Evolutionary conservation across 176 grass and related monocot species (phyloP).

Genomic region (Pontederia crassipes): DNA sequence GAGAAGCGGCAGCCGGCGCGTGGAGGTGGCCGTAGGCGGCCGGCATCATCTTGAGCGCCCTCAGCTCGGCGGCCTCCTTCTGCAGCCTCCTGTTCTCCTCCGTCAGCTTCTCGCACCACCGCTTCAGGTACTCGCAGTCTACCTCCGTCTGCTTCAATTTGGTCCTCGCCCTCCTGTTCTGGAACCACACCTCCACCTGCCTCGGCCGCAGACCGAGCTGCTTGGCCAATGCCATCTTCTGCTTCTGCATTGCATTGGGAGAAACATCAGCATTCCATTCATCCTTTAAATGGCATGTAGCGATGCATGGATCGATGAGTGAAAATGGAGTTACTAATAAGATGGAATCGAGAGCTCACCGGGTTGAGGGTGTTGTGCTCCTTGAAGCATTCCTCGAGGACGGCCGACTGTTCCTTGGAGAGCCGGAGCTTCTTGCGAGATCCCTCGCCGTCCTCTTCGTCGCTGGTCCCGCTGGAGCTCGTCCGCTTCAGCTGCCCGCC

Average conservation of each 20-base stretch:
- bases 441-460: slow-evolving; percentile 69
- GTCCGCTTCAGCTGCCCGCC: slow-evolving; percentile 25
- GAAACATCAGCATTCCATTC: no score
- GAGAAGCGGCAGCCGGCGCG: slow-evolving; percentile 21
- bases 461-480: slow-evolving; percentile 45
- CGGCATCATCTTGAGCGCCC: slow-evolving; percentile 61
- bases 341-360: slow-evolving; percentile 29
- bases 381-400: slow-evolving; percentile 81
- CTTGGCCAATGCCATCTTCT: slow-evolving; percentile 68
- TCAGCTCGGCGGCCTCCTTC: slow-evolving; percentile 77
- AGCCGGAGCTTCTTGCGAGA: slow-evolving; percentile 76
- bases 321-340: no score
- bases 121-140: slow-evolving; percentile 83
- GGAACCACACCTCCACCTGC: slow-evolving; percentile 95
- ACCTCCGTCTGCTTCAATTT: slow-evolving; percentile 98
- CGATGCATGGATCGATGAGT: no score
- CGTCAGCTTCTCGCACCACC: slow-evolving; percentile 87
- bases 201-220: slow-evolving; percentile 61
- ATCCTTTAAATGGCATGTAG: background rate
- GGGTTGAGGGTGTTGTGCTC: slow-evolving; percentile 82
- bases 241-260: slow-evolving; percentile 67
- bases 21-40: no score
- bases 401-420: slow-evolving; percentile 70
- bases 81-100: slow-evolving; percentile 84
- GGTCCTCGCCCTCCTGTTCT: slow-evolving; percentile 89